These are phyloP conservation scores for Magnaporthiopsis incrustans DNA, from an alignment of 2,329 filamentous ascomycete species.

Conservation along the genomic window DNA sequence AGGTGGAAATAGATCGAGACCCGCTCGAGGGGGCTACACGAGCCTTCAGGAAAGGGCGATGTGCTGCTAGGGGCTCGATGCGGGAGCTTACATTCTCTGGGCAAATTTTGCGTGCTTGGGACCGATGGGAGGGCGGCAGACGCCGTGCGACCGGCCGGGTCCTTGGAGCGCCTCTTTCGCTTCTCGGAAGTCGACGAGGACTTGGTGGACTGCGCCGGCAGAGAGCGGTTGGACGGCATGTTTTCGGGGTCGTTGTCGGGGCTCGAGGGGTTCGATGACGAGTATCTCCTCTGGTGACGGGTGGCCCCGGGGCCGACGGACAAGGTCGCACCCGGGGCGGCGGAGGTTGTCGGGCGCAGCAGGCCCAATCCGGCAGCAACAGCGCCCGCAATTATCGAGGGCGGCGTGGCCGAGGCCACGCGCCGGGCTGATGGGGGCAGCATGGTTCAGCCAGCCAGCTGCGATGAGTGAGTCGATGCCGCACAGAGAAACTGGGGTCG, in stretches of 20 bases:
- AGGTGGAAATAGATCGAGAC: neutral
- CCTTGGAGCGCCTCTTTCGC: constrained; percentile 52
- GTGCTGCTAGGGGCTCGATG: neutral
- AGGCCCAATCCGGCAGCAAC: constrained; percentile 30
- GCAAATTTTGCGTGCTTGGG: constrained; percentile 65
- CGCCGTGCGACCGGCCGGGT: constrained; percentile 22
- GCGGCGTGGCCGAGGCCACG: constrained; percentile 39
- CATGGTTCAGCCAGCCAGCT: constrained; percentile 25
- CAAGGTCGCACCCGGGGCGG: constrained; percentile 23
- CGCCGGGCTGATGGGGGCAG: constrained; percentile 49
- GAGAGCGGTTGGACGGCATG: constrained; percentile 39
- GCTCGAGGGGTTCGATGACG: constrained; percentile 55
- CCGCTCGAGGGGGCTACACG: neutral
- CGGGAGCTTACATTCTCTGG: constrained; percentile 49
- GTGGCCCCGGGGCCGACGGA: constrained; percentile 27
- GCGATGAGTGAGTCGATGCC: neutral
- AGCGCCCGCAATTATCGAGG: constrained; percentile 34
- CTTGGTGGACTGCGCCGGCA: constrained; percentile 39
- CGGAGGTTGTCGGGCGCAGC: constrained; percentile 22
- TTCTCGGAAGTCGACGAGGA: constrained; percentile 38
- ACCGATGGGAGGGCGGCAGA: constrained; percentile 56
- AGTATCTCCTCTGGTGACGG: constrained; percentile 46
- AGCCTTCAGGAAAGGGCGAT: neutral
- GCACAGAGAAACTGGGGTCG: neutral
- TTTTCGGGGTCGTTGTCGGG: constrained; percentile 48